Evolutionary conservation across 345 rosid species (phyloP).

Genomic region (Sonneratia alba): DNA sequence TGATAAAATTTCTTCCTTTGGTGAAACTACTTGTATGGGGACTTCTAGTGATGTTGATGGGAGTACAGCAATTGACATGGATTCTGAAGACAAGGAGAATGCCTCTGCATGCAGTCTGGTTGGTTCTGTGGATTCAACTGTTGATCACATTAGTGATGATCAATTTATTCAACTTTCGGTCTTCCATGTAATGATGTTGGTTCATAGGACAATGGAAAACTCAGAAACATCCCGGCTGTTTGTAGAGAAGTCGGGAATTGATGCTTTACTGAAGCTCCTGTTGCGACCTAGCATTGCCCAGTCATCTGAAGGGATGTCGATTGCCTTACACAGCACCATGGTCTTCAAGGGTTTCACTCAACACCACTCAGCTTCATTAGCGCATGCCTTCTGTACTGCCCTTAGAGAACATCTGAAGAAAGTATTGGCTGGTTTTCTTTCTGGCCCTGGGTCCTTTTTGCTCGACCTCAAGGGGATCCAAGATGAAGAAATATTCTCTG

Average conservation of each 20-base stretch:
- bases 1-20: constrained; percentile 64
- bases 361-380: constrained; percentile 83
- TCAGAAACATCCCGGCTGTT: constrained; percentile 81
- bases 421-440: constrained; percentile 49
- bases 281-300: constrained; percentile 78
- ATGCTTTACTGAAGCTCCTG: constrained; percentile 76
- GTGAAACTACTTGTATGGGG: constrained; percentile 32
- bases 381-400: constrained; percentile 76
- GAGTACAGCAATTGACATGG: constrained; percentile 80
- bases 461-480: constrained; percentile 52
- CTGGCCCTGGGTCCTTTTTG: constrained; percentile 52
- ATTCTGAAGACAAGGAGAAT: constrained; percentile 58
- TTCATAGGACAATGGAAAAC: constrained; percentile 92
- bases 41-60: constrained; percentile 44
- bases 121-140: constrained; percentile 29
- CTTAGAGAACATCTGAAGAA: constrained; percentile 70
- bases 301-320: constrained; percentile 91
- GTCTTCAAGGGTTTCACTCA: constrained; percentile 95
- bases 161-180: constrained; percentile 78
- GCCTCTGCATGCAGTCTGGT: constrained; percentile 35
- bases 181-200: constrained; percentile 86
- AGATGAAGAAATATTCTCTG: constrained; percentile 56
- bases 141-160: constrained; percentile 57
- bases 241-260: constrained; percentile 95
- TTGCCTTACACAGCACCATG: constrained; percentile 92